Evolutionary conservation across 2,329 filamentous ascomycete genomes (phyloP), one percentile per base, ranked within the genome.

Genomic region (Pochonia chlamydosporia): DNA sequence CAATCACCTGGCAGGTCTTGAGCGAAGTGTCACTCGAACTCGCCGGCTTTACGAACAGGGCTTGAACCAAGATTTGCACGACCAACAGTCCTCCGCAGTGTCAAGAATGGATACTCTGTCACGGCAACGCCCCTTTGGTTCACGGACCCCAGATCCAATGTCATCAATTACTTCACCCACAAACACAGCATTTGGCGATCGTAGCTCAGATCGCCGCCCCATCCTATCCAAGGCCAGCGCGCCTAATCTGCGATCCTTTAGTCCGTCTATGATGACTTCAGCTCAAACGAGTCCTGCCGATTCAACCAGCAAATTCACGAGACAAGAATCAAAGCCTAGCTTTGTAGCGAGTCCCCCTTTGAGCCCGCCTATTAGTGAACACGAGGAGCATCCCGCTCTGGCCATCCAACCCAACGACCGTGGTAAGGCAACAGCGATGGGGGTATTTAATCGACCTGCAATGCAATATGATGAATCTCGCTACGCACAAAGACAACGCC

Each of bases 11-110:
- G 55, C 68, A 4, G 67, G 71, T 0, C 58, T 82, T 0, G 85
- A 89, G 47, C 79, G 85, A 45, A 81, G 75, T 33, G 78, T 83
- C 4, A 85, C 82, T 1, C 87, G 91, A 53, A 79, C 79, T 2
- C 80, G 86, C 44, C 77, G 89, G 39, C 72, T 96, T 1, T 96
- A 96, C 58, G 91, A 95, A 52, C 87, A 89, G 53, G 85, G 86
- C 1, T 71, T 95, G 14, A 86, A 84, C 43, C 85, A 91, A 57
- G 84, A 93, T 52, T 74, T 88, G 11, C 84, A 91, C 43, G 88
- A 91, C 47, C 85, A 93, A 54, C 89, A 92, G 59, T 78, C 79
- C 3, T 87, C 87, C 3, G 81, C 87, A 0, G 66, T 93, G 53
- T 84, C 81, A n/a, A 79, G 89, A 35, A 78, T 96, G 36, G 91